Evolutionary conservation across 116 monocot genomes (phyloP), one percentile per base, ranked within the genome.

Genomic region (Cymodocea nodosa): DNA sequence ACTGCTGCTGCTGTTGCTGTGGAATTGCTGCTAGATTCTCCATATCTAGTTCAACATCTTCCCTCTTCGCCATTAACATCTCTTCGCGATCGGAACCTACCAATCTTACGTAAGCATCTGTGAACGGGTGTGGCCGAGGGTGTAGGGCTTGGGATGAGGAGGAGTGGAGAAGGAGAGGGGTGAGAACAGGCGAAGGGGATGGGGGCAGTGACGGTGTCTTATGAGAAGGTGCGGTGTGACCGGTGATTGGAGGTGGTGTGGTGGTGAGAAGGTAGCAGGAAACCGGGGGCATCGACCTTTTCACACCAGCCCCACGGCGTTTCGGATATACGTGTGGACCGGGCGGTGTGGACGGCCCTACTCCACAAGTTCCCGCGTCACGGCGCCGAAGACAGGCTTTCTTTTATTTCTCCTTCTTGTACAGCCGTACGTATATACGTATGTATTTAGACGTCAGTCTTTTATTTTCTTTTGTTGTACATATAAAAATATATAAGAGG

Each of bases 61-160:
- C 74, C 74, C 57, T 65, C 57, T 68, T 69, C 13, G 59, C 68
- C 76, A 66, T 72, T 70, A 62, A 68, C 79, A 71, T 54, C 51
- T 52, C 44, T 50, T 56, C 62, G 8, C 49, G 6, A n/a, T 6
- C n/a, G 16, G 61, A 37, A 61, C 8, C 37, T 8, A 61, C 12
- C 17, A 17, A 35, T 62, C 60, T 25, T 22, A 44, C 12, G 15
- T 50, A 4, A 4, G 22, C 23, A 5, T 23, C 25, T 12, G 44
- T 10, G 44, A 12, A 13, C 66, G 54, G 25, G 19, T 53, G 54
- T 20, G 40, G 50, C 52, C 30, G 53, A 30, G n/a, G 35, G 4
- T 58, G 18, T 56, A 23, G 60, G 49, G 22, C 23, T 44, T 50
- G 6, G 48, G 50, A 49, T 24, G 23, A 25, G 60, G 51, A 51